Evolutionary conservation across 1,139 yeast species (phyloP), one percentile per base, ranked within the genome.

Genomic region (Protomyces pachydermus): DNA sequence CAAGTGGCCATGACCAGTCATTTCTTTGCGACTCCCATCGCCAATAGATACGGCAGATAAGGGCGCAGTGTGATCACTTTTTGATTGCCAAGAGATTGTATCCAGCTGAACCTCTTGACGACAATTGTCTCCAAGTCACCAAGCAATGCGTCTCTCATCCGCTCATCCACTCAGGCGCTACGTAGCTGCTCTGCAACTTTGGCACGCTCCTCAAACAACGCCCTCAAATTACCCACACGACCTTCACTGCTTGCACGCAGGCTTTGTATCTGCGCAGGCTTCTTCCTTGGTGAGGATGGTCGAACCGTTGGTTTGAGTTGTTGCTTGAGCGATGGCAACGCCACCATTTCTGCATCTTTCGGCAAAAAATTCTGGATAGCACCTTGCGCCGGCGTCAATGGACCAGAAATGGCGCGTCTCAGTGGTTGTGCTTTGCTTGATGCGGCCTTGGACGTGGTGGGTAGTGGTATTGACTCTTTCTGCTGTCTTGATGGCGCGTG

Each of bases 351-450:
- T 16, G 51, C 42, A 14, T 28, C 42, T 6, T 38, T 48, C 14
- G 54, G 52, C 32, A 58, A 23, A n/a, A 28, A 58, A 50, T 58
- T 58, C 18, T 58, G 62, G 5, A 38, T 52, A n/a, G 46, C 25
- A 10, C 23, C 20, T 18, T 55, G 53, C 12, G 56, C 38, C 16
- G 62, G 62, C 14, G 62, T 58, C 34, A 58, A 46, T 2, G 62
- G 62, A 10, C 62, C 62, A 4, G 62, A 58, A 3, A 52, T 58
- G 10, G 62, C 62, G 12, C 62, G 42, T 51, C 62, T 38, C 14
- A 58, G 20, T 34, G n/a, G 54, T 34, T n/a, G 42, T 14, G 14
- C 37, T 35, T 46, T 25, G 34, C 32, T n/a, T 28, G 6, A 18
- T 9, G 54, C 3, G 14, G 39, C 46, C 8, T 34, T 10, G 18